phyloP scores from a whole-genome alignment of 495 filamentous ascomycete genomes.

The Rhizodiscina lignyota region DNA sequence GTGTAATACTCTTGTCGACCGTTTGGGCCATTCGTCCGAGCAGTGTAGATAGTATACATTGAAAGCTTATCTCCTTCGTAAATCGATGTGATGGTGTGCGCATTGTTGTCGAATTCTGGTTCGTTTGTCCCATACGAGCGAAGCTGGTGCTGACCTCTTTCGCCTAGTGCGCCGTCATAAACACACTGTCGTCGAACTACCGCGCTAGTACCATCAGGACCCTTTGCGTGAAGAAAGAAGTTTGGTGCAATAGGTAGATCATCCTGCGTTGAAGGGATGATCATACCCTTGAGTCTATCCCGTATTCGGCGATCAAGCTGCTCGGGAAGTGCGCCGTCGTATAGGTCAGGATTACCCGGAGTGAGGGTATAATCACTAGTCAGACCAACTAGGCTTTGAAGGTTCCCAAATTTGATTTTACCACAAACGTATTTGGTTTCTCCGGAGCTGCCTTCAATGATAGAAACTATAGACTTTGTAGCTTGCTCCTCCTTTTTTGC shows the following conservation, averaged over 20 bases:
- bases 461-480: slow-evolving; percentile 19
- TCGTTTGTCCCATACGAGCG: slow-evolving; percentile 24
- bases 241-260: slow-evolving; percentile 26
- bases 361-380: slow-evolving; percentile 18
- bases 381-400: slow-evolving; percentile 19
- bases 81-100: slow-evolving; percentile 25
- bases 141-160: slow-evolving; percentile 27
- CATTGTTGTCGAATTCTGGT: slow-evolving; percentile 25
- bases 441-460: slow-evolving; percentile 16
- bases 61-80: slow-evolving; percentile 22
- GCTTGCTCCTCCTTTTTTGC: slow-evolving; percentile 20
- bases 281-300: background rate
- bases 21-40: slow-evolving; percentile 8
- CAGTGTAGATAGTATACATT: slow-evolving; percentile 24
- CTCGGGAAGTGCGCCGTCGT: slow-evolving; percentile 21
- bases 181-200: slow-evolving; percentile 24
- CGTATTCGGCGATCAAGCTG: slow-evolving; percentile 14
- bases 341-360: slow-evolving; percentile 21
- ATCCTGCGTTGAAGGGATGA: slow-evolving; percentile 10
- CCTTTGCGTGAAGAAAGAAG: slow-evolving; percentile 24
- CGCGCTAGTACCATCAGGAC: slow-evolving; percentile 14
- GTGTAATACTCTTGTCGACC: slow-evolving; percentile 25
- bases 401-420: slow-evolving; percentile 19
- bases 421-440: slow-evolving; percentile 8
- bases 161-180: slow-evolving; percentile 28